Conservation (phyloP, 495 filamentous ascomycete genomes). For the Penicillium egyptiacum region DNA sequence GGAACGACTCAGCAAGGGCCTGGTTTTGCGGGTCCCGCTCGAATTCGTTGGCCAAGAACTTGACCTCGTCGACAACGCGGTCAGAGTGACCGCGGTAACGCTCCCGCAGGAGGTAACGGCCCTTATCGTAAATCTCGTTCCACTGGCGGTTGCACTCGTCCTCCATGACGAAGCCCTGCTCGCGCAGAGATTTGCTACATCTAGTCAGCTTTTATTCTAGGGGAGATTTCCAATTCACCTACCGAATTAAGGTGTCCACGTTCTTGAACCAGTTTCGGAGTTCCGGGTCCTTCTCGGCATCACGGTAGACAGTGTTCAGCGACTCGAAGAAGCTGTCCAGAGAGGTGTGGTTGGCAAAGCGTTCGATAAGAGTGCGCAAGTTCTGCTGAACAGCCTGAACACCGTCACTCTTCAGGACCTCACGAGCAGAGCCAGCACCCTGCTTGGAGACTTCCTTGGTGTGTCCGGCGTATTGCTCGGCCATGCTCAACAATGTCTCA, state of each 20-base stretch:
- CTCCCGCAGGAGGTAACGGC: constrained; percentile 83
- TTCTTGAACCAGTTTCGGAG: constrained; percentile 86
- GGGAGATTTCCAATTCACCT: background rate
- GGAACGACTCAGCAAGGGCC: constrained; percentile 67
- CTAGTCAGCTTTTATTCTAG: constrained; percentile 10
- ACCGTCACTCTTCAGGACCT: constrained; percentile 58
- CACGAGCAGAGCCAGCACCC: constrained; percentile 64
- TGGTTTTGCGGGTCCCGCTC: constrained; percentile 84
- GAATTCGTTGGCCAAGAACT: constrained; percentile 86
- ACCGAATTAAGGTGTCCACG: constrained; percentile 72
- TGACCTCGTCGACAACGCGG: constrained; percentile 83
- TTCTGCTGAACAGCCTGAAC: constrained; percentile 73
- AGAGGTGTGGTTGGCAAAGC: constrained; percentile 94
- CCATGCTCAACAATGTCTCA: constrained; percentile 76
- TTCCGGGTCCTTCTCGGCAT: constrained; percentile 86
- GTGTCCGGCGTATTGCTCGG: constrained; percentile 83
- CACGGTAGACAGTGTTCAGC: constrained; percentile 83
- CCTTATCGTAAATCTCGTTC: constrained; percentile 81
- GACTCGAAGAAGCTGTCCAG: constrained; percentile 81
- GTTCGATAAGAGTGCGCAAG: constrained; percentile 83
- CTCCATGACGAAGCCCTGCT: constrained; percentile 88
- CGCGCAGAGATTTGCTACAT: constrained; percentile 67
- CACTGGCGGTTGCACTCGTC: constrained; percentile 80
- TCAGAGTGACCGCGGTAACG: constrained; percentile 87
- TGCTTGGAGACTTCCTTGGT: constrained; percentile 62